A percentile compares a stretch with the other conserved stretches of the same genome.
These are phyloP conservation scores for Xylariaceae sp. DNA, from an alignment of 2,329 filamentous ascomycete species.

Conservation along the genomic window DNA sequence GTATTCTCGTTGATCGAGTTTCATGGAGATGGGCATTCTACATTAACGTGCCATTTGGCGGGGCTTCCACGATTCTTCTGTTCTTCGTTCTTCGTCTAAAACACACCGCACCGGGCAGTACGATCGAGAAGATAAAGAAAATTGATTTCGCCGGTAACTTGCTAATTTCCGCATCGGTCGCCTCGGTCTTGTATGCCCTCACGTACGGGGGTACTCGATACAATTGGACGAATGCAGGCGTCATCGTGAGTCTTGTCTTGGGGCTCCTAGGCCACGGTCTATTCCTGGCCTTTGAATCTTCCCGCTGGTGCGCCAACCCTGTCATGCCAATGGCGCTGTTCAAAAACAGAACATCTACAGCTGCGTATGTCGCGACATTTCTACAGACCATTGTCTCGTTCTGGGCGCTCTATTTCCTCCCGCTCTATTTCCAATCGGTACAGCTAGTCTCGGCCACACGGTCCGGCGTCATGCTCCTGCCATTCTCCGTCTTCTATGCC, in stretches of 20 bases:
- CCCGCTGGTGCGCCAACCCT: slow-evolving; percentile 22
- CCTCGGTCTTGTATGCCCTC: slow-evolving; percentile 6
- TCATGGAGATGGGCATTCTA: slow-evolving; percentile 50
- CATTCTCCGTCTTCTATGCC: slow-evolving; percentile 11
- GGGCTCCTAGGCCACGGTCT: slow-evolving; percentile 36
- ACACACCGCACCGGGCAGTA: background rate
- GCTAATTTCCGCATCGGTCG: slow-evolving; percentile 6
- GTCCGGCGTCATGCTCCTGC: slow-evolving; percentile 12
- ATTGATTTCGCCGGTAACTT: slow-evolving; percentile 9
- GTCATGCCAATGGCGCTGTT: slow-evolving; percentile 43
- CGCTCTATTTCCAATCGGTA: slow-evolving; percentile 42
- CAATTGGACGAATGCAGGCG: slow-evolving; percentile 33
- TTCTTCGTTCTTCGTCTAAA: slow-evolving; percentile 28
- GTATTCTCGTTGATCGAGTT: slow-evolving; percentile 40
- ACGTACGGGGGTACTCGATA: slow-evolving; percentile 21
- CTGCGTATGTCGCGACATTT: slow-evolving; percentile 34
- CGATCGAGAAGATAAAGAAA: slow-evolving; percentile 6
- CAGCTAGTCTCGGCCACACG: slow-evolving; percentile 8
- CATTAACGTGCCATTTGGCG: slow-evolving; percentile 51
- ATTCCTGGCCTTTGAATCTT: slow-evolving; percentile 36
- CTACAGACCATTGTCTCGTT: slow-evolving; percentile 36
- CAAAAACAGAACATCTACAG: slow-evolving; percentile 38
- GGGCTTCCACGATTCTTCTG: slow-evolving; percentile 33
- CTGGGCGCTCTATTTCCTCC: slow-evolving; percentile 39
- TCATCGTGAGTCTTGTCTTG: slow-evolving; percentile 38